Evolutionary conservation across 345 rosid species (phyloP), one percentile per base, ranked within the genome.

Genomic region (Syzygium oleosum): DNA sequence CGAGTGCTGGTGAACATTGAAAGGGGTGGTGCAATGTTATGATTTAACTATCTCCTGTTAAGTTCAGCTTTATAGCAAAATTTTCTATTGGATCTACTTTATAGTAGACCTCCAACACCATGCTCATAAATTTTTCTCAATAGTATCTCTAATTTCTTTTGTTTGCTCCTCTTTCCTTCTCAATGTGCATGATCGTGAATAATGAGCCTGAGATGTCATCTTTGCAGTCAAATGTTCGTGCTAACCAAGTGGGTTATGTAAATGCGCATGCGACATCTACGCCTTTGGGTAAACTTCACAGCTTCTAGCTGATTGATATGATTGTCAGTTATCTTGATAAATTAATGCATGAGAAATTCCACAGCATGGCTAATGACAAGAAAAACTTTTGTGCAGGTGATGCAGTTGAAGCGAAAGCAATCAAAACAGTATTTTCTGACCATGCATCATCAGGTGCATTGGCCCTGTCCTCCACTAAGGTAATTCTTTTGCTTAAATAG

Each of bases 181-280:
- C 46, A 43, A 56, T 43, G 1, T 1, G 46, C 46, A 43, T 43
- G 46, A 43, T 43, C 46, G 7, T 43, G 46, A 43, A 43, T 80
- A 88, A 17, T 7, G 31, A 15, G 22, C 8, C 29, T 34, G 51
- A 25, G n/a, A 54, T 55, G 52, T 80, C n/a, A 31, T 90, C 59
- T 46, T 90, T 90, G 91, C 94, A 98, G 98, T 93, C 99, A 59
- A 97, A 97, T 88, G 91, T 98, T 89, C 92, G 87, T 85, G 94
- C 98, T 68, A 88, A 89, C 89, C 97, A 96, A 91, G 97, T 98
- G 86, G 98, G 94, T 91, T 98, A 98, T 86, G 89, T 96, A 83
- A 98, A 98, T 83, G 97, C 99, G 38, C 99, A 98, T 93, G 99
- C 99, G 43, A 98, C 98, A 59, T 98, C 99, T 41, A 98, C 99